Conservation (phyloP, 1,139 yeast species). For the Taiozyma sp. region DNA sequence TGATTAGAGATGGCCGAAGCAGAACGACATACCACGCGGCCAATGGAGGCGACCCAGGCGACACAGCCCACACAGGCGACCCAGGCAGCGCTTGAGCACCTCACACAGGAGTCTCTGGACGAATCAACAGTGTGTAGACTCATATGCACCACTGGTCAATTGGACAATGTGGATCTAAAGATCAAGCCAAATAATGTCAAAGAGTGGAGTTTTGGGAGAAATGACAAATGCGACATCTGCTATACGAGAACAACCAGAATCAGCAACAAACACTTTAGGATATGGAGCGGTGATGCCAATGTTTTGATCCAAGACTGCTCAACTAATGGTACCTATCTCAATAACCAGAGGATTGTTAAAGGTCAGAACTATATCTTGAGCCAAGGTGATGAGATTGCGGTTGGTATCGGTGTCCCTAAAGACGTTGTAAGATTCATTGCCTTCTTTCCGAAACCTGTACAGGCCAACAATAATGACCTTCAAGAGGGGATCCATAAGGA, state of each 20-base stretch:
- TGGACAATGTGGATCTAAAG: conserved; percentile 39
- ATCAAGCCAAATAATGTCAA: conserved; percentile 34
- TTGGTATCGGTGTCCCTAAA: conserved; percentile 79
- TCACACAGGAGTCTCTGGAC: conserved; percentile 35
- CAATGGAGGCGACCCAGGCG: conserved; percentile 33
- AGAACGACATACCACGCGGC: not conserved
- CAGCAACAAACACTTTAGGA: conserved; percentile 72
- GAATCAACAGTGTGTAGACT: conserved; percentile 46
- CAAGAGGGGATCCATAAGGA: conserved; percentile 56
- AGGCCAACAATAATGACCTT: conserved; percentile 5
- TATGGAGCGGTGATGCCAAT: conserved; percentile 54
- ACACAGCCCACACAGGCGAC: conserved; percentile 67
- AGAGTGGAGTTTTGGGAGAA: conserved; percentile 79
- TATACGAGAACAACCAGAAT: conserved; percentile 64
- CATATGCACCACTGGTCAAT: conserved; percentile 67
- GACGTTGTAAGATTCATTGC: conserved; percentile 78
- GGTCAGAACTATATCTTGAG: conserved; percentile 78
- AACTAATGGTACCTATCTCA: conserved; percentile 89
- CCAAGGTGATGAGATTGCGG: conserved; percentile 90
- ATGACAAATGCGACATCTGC: conserved; percentile 56
- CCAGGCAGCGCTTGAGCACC: conserved; percentile 43
- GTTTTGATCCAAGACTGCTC: conserved; percentile 67
- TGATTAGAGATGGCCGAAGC: not conserved
- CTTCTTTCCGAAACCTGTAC: conserved; percentile 28
- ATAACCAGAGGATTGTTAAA: conserved; percentile 67